Base-by-base conservation (phyloP, 176 grass and related monocot genomes). In the Zizania latifolia region DNA sequence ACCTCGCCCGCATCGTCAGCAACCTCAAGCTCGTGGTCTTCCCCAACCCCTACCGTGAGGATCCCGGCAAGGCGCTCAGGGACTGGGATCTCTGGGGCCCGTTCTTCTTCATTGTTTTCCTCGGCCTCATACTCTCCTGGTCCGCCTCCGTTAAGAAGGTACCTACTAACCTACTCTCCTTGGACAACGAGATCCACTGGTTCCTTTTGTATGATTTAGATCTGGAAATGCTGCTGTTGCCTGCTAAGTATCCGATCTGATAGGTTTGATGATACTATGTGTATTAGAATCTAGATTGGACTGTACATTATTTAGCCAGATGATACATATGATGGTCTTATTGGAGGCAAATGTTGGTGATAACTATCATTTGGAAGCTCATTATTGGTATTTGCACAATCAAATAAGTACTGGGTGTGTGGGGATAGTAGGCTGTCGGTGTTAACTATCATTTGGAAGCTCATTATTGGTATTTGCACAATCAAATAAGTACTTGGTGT, bases 71-170 rank as follows among this genome's bases (percentile, higher is more conserved):
- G 84, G 95, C 95, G 45, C 95, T 99, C 21, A 81, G 95, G 89
- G 91, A 99, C 84, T 99, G 95, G 95, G 95, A 99, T 75, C 91
- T 99, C 0, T 98, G 95, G 95, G 95, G 91, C 0, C 95, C 95
- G 15, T 94, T 99, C 84, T 99, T 99, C 86, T 99, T 99, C 91
- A 99, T 99, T 82, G 84, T 99, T 21, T 99, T 99, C 87, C 89
- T 99, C 7, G 91, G 95, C 2, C 89, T 99, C 43, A 92, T 84
- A 1, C 95, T 94, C 24, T 99, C 95, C 79, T 94, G 95, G 95
- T 99, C 95, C 10, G 95, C 95, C 4, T 92, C 95, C 6, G 89
- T 94, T 5, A 99, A 88, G 76, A 99, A 99, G 95, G 95, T 97
- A 69, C 69, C 6, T n/a, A n/a, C n/a, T n/a, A 36, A 6, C 19